Percentiles rank a stretch among this genome's conserved stretches.
phyloP scores from a whole-genome alignment of 345 rosid genomes.

The Eucalyptus curtisii region DNA sequence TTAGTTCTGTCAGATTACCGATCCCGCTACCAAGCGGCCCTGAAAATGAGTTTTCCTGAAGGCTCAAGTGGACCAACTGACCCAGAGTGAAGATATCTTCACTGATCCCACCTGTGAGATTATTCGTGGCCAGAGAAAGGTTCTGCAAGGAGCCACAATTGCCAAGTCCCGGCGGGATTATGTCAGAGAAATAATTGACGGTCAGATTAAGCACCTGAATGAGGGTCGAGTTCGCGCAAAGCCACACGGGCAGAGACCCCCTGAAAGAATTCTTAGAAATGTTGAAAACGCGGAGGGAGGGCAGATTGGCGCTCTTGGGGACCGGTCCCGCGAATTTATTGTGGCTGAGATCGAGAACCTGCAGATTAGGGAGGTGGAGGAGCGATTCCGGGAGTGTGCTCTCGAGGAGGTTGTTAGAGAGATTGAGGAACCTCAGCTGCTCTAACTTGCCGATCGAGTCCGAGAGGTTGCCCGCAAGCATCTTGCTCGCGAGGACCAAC shows the following conservation, averaged over 20 bases:
- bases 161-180: not conserved
- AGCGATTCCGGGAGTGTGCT: not conserved
- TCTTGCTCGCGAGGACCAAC: not conserved
- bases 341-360: not conserved
- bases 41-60: not conserved
- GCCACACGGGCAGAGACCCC: not conserved
- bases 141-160: not conserved
- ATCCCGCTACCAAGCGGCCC: not conserved
- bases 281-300: not conserved
- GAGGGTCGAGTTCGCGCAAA: not conserved
- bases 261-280: not conserved
- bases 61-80: not conserved
- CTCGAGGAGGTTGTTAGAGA: not conserved
- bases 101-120: not conserved
- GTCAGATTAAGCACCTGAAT: not conserved
- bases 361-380: not conserved
- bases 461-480: not conserved
- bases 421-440: not conserved
- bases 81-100: not conserved
- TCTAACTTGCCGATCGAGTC: not conserved
- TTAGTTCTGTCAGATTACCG: not conserved
- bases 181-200: not conserved
- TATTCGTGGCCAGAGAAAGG: not conserved
- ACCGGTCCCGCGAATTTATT: not conserved
- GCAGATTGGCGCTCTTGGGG: not conserved